These are phyloP conservation scores for Didymella sp. DNA, from an alignment of 2,329 filamentous ascomycete species.

Conservation along the genomic window DNA sequence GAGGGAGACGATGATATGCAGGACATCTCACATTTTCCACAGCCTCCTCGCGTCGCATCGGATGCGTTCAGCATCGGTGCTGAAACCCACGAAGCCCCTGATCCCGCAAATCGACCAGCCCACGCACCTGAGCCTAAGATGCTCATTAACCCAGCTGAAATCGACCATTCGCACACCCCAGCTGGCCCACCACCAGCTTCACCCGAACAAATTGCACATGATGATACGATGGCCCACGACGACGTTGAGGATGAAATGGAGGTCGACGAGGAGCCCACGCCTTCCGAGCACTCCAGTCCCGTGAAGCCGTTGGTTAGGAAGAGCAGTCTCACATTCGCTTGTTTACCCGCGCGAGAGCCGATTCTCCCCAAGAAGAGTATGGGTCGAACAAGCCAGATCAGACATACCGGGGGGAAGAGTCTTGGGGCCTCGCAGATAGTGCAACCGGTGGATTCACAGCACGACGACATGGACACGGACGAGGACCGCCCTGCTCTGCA, in stretches of 20 bases:
- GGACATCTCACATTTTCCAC: constrained; percentile 28
- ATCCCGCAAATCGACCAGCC: constrained; percentile 32
- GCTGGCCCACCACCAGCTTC: constrained; percentile 32
- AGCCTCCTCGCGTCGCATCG: constrained; percentile 33
- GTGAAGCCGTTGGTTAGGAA: constrained; percentile 82
- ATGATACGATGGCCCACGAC: constrained; percentile 43
- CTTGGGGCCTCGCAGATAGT: constrained; percentile 59
- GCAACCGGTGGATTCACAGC: constrained; percentile 42
- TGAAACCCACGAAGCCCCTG: constrained; percentile 43
- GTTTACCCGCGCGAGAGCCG: constrained; percentile 88
- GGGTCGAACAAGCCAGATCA: constrained; percentile 77
- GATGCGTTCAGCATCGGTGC: constrained; percentile 44
- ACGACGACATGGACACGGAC: constrained; percentile 62
- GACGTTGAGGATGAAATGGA: constrained; percentile 51
- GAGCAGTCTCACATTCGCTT: constrained; percentile 93
- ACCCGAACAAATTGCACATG: constrained; percentile 29
- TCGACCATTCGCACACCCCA: constrained; percentile 29
- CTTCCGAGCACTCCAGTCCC: constrained; percentile 75
- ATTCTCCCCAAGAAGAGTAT: constrained; percentile 84
- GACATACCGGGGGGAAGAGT: constrained; percentile 74
- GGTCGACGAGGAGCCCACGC: constrained; percentile 64
- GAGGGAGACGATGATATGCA: constrained; percentile 22
- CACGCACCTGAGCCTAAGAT: constrained; percentile 35
- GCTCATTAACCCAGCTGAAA: constrained; percentile 21
- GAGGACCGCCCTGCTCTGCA: constrained; percentile 51